These are phyloP conservation scores for Peltaster fructicola DNA, from an alignment of 2,329 filamentous ascomycete species.

Conservation along the genomic window DNA sequence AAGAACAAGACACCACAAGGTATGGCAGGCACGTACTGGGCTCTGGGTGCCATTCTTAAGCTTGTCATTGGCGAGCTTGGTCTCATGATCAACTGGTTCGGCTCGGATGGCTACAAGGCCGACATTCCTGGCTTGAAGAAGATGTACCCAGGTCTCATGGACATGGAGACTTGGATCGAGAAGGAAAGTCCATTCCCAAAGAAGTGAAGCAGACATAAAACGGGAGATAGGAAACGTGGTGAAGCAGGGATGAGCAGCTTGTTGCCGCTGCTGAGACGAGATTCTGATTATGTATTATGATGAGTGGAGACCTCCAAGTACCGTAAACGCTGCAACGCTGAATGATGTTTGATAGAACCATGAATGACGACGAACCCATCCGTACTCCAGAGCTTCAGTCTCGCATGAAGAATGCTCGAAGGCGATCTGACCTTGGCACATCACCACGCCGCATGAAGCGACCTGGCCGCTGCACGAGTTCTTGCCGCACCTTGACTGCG, in stretches of 20 bases:
- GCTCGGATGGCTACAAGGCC: constrained; percentile 30
- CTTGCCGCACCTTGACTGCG: constrained; percentile 3
- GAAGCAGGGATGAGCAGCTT: neutral
- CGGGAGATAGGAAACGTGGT: neutral
- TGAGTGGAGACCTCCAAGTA: neutral
- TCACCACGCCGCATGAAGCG: no score
- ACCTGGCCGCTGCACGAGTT: constrained; percentile 4
- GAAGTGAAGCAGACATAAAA: constrained; percentile 1
- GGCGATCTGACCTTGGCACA: no score
- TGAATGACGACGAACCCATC: neutral
- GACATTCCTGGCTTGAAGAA: constrained; percentile 28
- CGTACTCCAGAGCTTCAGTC: constrained; percentile 1
- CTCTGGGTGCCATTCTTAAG: constrained; percentile 26
- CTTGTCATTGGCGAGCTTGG: constrained; percentile 22
- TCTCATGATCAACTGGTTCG: constrained; percentile 29
- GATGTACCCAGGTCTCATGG: constrained; percentile 27
- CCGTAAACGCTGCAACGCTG: neutral
- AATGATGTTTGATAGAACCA: neutral
- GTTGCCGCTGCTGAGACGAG: no score
- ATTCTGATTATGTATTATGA: constrained; percentile 1
- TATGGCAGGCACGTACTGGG: constrained; percentile 27
- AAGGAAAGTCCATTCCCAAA: constrained; percentile 14
- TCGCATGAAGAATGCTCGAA: no score
- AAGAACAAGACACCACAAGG: constrained; percentile 27
- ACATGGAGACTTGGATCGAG: constrained; percentile 16